A percentile compares a stretch with the other conserved stretches of the same genome.
Evolutionary conservation across 306 rosid species (phyloP).

Genomic region (Mucuna pruriens): DNA sequence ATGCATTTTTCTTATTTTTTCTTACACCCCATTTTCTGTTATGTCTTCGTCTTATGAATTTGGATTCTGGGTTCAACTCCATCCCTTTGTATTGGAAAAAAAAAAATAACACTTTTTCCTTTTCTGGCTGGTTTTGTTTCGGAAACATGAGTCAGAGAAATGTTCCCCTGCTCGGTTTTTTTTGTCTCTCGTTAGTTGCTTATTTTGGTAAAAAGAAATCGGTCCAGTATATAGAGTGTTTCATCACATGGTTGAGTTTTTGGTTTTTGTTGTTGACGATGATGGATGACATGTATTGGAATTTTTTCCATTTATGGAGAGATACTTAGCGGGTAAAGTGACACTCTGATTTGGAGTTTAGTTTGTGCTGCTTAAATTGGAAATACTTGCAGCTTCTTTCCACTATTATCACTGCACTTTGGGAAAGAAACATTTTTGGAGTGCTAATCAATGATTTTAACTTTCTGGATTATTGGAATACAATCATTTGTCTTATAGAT

Average conservation of each 20-base stretch:
- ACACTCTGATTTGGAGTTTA: not conserved
- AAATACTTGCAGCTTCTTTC: not conserved
- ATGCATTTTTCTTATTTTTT: conserved; percentile 4
- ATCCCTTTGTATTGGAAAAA: not conserved
- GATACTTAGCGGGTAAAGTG: no score
- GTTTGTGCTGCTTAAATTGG: not conserved
- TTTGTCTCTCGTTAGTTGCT: not conserved
- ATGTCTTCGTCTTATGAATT: not conserved
- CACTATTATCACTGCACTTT: not conserved
- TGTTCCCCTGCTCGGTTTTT: not conserved
- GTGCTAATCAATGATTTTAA: not conserved
- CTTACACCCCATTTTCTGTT: not conserved
- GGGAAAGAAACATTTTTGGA: not conserved
- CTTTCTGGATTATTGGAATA: not conserved
- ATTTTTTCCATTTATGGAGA: not conserved
- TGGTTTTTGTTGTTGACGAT: conserved; percentile 5
- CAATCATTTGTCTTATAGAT: not conserved
- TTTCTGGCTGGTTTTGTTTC: not conserved
- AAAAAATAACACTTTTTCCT: not conserved
- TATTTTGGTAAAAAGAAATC: not conserved
- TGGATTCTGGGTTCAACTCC: not conserved
- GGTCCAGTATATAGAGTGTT: not conserved
- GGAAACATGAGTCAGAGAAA: conserved; percentile 9
- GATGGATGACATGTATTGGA: not conserved
- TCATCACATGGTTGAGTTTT: conserved; percentile 24